Conservation (phyloP, 106 monocot species). For the Dendrobium nobile region DNA sequence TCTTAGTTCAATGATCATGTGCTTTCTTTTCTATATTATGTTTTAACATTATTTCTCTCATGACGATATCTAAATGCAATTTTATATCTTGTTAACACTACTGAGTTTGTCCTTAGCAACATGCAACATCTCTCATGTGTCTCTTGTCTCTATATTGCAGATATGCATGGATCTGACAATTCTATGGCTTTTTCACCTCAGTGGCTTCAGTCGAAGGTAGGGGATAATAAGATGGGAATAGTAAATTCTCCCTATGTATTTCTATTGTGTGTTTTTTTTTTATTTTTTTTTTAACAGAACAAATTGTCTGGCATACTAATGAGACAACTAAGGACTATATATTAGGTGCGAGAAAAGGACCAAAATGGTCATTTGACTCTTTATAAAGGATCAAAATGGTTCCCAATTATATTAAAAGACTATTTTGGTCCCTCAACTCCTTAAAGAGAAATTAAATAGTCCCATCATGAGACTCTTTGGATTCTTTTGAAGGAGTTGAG, state of each 20-base stretch:
- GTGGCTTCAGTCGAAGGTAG: conserved; percentile 83
- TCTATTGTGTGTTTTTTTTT: not conserved
- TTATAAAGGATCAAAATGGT: too few relatives aligned
- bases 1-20: not conserved
- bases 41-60: not conserved
- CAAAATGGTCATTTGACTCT: too few relatives aligned
- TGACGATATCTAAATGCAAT: not conserved
- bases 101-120: not conserved
- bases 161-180: conserved; percentile 52
- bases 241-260: not conserved
- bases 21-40: not conserved
- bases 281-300: not conserved
- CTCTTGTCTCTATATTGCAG: conserved; percentile 33
- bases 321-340: not conserved
- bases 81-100: not conserved
- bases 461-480: too few relatives aligned
- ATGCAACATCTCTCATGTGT: not conserved
- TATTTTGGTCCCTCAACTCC: too few relatives aligned
- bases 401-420: too few relatives aligned
- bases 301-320: not conserved
- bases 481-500: too few relatives aligned
- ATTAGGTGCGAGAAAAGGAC: not conserved
- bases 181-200: conserved; percentile 85
- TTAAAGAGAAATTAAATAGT: too few relatives aligned
- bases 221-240: conserved; percentile 47